Conservation (phyloP, 495 filamentous ascomycete species). For the Sordaria brevicollis region DNA sequence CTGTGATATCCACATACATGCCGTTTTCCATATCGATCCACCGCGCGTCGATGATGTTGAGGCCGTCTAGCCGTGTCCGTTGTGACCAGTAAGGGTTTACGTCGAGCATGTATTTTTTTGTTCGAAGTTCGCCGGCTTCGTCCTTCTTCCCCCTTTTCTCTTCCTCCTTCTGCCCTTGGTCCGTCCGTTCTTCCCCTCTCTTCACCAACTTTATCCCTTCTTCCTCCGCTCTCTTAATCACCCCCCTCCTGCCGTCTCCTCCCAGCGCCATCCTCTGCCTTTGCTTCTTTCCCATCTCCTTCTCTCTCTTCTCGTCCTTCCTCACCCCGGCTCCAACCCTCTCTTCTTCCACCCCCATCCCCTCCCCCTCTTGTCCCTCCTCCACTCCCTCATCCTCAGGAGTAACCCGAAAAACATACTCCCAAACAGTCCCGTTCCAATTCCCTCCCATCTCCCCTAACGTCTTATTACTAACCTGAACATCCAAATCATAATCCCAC, state of each 20-base stretch:
- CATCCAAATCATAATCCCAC: conserved; percentile 87
- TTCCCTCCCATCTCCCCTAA: conserved; percentile 49
- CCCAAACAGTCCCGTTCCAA: conserved; percentile 55
- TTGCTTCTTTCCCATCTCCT: neutral
- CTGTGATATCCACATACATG: conserved; percentile 85
- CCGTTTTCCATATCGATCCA: conserved; percentile 74
- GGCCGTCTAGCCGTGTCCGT: conserved; percentile 50
- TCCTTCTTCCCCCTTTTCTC: neutral
- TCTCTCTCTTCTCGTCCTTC: neutral
- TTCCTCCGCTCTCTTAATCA: no score
- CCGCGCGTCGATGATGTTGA: conserved; percentile 76
- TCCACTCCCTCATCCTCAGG: no score
- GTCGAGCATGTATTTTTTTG: conserved; percentile 57
- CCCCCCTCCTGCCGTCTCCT: no score
- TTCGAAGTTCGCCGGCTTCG: neutral
- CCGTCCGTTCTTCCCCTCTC: no score
- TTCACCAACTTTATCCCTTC: no score
- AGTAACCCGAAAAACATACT: no score
- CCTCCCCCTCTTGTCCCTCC: conserved; percentile 16
- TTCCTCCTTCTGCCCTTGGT: no score
- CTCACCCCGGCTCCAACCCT: no score
- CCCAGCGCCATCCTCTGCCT: no score
- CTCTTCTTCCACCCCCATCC: no score
- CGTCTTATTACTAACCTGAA: conserved; percentile 59
- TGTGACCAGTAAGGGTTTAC: conserved; percentile 60